Percentiles rank a stretch among this genome's conserved stretches.
phyloP scores from a whole-genome alignment of 73 alveolate species.

The Paramecium primaurelia region DNA sequence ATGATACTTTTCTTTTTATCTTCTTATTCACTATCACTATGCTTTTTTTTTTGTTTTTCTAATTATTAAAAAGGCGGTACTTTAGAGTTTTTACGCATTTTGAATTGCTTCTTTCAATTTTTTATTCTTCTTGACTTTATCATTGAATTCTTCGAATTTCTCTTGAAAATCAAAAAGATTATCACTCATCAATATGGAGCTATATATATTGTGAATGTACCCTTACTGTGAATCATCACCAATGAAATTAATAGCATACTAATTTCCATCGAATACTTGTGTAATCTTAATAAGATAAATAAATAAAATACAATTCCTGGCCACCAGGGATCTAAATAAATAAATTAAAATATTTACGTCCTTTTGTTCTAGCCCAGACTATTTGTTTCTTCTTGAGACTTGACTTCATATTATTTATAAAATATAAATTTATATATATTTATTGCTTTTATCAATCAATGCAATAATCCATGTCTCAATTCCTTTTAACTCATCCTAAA shows the following conservation, averaged over 20 bases:
- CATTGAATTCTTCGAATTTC: conserved; percentile 13
- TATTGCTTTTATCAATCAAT: neutral
- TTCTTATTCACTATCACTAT: neutral
- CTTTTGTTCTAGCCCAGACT: conserved; percentile 41
- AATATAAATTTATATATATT: neutral
- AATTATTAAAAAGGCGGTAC: neutral
- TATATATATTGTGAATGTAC: conserved; percentile 19
- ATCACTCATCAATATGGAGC: neutral
- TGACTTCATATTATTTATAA: conserved; percentile 25
- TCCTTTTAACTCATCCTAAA: conserved; percentile 1
- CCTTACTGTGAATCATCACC: conserved; percentile 53
- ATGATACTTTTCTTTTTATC: neutral
- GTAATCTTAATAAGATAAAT: neutral
- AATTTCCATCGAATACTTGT: neutral
- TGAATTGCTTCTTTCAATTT: conserved; percentile 28
- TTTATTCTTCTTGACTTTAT: neutral
- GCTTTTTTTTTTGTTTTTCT: neutral
- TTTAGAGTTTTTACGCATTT: neutral
- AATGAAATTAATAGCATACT: neutral
- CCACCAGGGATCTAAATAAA: conserved; percentile 43
- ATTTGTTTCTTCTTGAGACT: neutral
- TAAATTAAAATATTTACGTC: neutral
- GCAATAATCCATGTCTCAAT: neutral
- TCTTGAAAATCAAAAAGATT: conserved; percentile 29
- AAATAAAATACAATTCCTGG: conserved; percentile 23